These are phyloP conservation scores for Beauveria rudraprayagi DNA, from an alignment of 2,329 filamentous ascomycete genomes.

Conservation along the genomic window DNA sequence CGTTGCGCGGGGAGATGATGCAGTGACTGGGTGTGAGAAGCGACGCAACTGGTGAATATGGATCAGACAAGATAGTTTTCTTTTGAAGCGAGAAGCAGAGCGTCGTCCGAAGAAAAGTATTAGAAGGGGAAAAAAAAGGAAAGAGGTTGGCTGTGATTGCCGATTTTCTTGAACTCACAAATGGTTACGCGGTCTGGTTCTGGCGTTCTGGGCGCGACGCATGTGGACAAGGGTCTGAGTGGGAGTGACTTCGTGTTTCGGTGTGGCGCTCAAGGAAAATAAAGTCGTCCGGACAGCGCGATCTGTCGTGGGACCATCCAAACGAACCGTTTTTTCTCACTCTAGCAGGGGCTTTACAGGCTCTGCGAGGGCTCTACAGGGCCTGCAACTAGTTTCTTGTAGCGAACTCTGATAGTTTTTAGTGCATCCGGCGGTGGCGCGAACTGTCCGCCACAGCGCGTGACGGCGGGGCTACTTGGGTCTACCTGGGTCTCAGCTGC, in stretches of 20 bases:
- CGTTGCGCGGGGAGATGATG: slow-evolving; percentile 1
- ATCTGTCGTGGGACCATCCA: background rate
- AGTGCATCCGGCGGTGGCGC: background rate
- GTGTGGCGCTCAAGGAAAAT: background rate
- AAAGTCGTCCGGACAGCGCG: background rate
- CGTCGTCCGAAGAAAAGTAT: background rate
- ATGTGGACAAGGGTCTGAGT: slow-evolving; percentile 9
- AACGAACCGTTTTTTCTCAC: background rate
- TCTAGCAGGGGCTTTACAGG: too few relatives aligned
- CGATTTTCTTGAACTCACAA: background rate
- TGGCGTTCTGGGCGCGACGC: slow-evolving; percentile 24
- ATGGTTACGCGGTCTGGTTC: slow-evolving; percentile 10
- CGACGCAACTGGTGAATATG: background rate
- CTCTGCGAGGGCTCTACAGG: background rate
- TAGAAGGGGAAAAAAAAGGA: background rate
- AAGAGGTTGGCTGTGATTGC: background rate
- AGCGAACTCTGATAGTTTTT: background rate
- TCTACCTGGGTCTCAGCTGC: background rate
- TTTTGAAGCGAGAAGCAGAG: background rate
- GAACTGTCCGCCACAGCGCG: slow-evolving; percentile 2
- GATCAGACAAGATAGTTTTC: background rate
- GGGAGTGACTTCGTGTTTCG: background rate
- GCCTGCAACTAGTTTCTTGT: background rate
- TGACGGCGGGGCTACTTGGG: slow-evolving; percentile 9
- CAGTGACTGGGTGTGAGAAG: background rate